Conservation (phyloP, 495 filamentous ascomycete species). For the Venustampulla echinocandica region DNA sequence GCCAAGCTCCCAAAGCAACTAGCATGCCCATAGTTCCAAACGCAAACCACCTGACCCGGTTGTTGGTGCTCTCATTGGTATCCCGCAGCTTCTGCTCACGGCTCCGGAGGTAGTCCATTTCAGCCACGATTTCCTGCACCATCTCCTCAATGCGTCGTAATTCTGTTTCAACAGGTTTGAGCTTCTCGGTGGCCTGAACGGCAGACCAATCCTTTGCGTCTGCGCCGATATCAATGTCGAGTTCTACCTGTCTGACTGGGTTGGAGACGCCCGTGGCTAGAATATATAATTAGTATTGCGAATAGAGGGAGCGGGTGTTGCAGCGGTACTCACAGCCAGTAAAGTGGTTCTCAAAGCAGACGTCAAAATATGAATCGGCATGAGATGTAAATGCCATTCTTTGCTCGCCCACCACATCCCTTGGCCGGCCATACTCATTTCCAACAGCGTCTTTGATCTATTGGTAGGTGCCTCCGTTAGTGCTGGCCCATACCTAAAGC, state of each 20-base stretch:
- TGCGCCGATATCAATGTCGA: constrained; percentile 97
- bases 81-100: constrained; percentile 94
- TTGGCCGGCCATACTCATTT: constrained; percentile 88
- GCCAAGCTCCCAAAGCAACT: constrained; percentile 85
- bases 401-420: constrained; percentile 84
- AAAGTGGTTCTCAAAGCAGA: constrained; percentile 90
- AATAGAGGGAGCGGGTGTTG: neutral
- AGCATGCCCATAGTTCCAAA: constrained; percentile 92
- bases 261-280: constrained; percentile 36
- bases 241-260: constrained; percentile 73
- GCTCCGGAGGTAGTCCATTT: constrained; percentile 86
- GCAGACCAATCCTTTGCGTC: constrained; percentile 97
- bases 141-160: constrained; percentile 87
- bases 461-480: too few relatives aligned
- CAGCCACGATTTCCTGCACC: constrained; percentile 67
- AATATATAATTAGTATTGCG: constrained; percentile 16
- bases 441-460: constrained; percentile 92
- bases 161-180: constrained; percentile 95
- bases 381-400: constrained; percentile 94
- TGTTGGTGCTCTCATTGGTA: constrained; percentile 99
- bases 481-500: too few relatives aligned
- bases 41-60: constrained; percentile 97
- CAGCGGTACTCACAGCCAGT: constrained; percentile 41
- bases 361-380: constrained; percentile 88
- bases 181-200: constrained; percentile 92